Conservation (phyloP, 2,329 filamentous ascomycete species). For the Teratosphaeria viscida region DNA sequence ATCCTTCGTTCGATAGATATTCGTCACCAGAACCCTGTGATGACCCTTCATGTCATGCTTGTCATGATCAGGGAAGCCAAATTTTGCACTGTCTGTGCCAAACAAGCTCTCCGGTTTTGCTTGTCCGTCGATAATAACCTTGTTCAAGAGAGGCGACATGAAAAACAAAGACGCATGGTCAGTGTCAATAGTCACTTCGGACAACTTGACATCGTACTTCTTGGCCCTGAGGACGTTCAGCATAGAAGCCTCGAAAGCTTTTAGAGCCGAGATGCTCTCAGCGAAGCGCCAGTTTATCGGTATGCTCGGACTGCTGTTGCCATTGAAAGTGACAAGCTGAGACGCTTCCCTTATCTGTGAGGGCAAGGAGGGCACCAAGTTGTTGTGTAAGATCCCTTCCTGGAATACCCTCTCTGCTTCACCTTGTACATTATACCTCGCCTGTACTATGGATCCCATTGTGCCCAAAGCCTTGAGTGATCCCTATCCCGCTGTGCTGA, state of each 20-base stretch:
- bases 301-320: conserved; percentile 30
- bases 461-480: background rate
- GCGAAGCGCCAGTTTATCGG: conserved; percentile 48
- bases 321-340: conserved; percentile 32
- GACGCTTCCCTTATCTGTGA: conserved; percentile 27
- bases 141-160: conserved; percentile 29
- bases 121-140: conserved; percentile 32
- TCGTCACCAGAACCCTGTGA: too few relatives aligned
- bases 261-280: conserved; percentile 41
- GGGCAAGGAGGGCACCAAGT: conserved; percentile 31
- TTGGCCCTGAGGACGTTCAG: conserved; percentile 34
- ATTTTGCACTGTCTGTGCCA: too few relatives aligned
- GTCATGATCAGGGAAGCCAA: too few relatives aligned
- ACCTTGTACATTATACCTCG: conserved; percentile 15
- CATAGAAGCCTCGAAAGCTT: conserved; percentile 28
- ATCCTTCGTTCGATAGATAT: too few relatives aligned
- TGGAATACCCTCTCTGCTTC: conserved; percentile 6
- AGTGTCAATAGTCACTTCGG: conserved; percentile 34
- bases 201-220: conserved; percentile 16
- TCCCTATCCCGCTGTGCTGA: background rate
- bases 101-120: conserved; percentile 16
- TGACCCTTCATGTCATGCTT: too few relatives aligned
- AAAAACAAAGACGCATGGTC: conserved; percentile 39
- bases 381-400: conserved; percentile 33
- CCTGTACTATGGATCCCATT: conserved; percentile 7